Evolutionary conservation across 179 eudicot species (phyloP), one percentile per base, ranked within the genome.

Genomic region (Spinacia oleracea): DNA sequence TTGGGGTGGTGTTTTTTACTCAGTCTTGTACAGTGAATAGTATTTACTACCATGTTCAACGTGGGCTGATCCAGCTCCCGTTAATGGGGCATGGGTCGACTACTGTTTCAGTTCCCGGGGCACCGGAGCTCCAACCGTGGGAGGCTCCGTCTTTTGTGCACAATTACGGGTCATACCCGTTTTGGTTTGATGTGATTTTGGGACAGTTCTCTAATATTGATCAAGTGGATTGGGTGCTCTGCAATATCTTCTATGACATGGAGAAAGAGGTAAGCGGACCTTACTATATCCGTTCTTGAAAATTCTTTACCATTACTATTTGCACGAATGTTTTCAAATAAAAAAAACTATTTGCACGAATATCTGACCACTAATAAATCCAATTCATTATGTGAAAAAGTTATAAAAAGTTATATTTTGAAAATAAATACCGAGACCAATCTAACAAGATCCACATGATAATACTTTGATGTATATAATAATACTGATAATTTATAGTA

Each of bases 201-300:
- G 78, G 70, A 59, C 87, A 84, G 29, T 84, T 81, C 62, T 60
- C 55, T 7, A 81, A 81, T 43, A 71, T 78, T 46, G 84, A 81
- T 53, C 77, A 84, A 46, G 84, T 48, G 2, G 86, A 81, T 35
- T 84, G 80, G 84, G 81, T 84, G 20, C 40, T 84, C 11, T 68
- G 77, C 72, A 78, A 78, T 21, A 56, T 18, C n/a, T 84, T 81
- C 71, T 70, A 84, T 64, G 73, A 81, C 0, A 73, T 81, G 80
- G 86, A 84, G 62, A 25, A 74, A 78, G 82, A 78, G 80, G 84
- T 81, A 72, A 72, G 27, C n/a, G n/a, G n/a, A n/a, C n/a, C n/a
- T n/a, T n/a, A n/a, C n/a, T n/a, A n/a, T n/a, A n/a, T n/a, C n/a
- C n/a, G n/a, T n/a, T n/a, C n/a, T n/a, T n/a, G n/a, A n/a, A n/a